Conservation (phyloP, 257 asterid genomes). For the Ilex asprella region DNA sequence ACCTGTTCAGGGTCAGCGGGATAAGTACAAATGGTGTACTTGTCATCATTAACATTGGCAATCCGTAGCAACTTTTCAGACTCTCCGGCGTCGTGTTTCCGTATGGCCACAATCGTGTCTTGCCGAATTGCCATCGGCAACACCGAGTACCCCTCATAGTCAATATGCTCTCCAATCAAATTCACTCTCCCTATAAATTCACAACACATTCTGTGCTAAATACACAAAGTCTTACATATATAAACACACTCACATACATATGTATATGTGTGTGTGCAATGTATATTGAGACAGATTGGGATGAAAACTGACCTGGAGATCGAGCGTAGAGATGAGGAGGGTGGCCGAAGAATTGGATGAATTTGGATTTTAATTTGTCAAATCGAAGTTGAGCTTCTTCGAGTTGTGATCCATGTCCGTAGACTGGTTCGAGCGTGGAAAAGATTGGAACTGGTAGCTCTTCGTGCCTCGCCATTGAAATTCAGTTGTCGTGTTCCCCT, state of each 20-base stretch:
- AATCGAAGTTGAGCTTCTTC: conserved; percentile 86
- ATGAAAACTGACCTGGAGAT: conserved; percentile 58
- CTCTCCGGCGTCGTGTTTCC: conserved; percentile 35
- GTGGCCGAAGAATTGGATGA: conserved; percentile 61
- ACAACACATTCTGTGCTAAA: background rate
- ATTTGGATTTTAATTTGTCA: conserved; percentile 53
- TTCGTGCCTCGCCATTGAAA: conserved; percentile 59
- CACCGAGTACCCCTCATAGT: conserved; percentile 97
- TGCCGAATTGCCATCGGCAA: conserved; percentile 98
- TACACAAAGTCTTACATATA: background rate
- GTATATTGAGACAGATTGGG: too few species aligned
- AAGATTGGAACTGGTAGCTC: conserved; percentile 63
- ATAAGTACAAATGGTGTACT: conserved; percentile 72
- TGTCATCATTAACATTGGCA: conserved; percentile 66
- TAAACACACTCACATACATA: background rate
- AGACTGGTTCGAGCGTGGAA: conserved; percentile 61
- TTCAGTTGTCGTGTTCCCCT: too few species aligned
- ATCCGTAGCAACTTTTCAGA: conserved; percentile 53
- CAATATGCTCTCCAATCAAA: conserved; percentile 97
- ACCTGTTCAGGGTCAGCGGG: conserved; percentile 94
- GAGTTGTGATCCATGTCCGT: conserved; percentile 79
- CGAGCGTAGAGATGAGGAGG: conserved; percentile 73
- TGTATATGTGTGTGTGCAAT: too few species aligned
- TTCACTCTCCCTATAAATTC: conserved; percentile 76
- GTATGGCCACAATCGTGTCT: conserved; percentile 82